These are phyloP conservation scores for Leishmania gerbilli DNA, from an alignment of 208 protist species.

Conservation along the genomic window DNA sequence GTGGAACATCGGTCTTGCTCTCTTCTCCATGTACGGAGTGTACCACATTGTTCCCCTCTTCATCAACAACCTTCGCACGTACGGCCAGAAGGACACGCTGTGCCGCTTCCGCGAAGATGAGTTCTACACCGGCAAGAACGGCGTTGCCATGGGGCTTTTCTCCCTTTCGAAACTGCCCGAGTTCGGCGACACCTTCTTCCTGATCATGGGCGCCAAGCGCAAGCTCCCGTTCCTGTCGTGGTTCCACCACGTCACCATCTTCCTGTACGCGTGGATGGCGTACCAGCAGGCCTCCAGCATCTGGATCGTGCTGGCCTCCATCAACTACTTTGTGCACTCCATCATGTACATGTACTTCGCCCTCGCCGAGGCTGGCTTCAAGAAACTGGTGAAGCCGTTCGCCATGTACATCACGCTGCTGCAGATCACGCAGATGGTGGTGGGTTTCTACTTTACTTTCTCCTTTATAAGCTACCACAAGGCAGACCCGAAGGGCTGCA, in stretches of 20 bases:
- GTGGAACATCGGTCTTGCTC: conserved; percentile 82
- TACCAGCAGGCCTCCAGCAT: conserved; percentile 39
- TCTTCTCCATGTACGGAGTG: conserved; percentile 71
- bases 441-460: conserved; percentile 68
- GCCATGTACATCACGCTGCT: conserved; percentile 80
- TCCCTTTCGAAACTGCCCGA: conserved; percentile 75
- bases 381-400: conserved; percentile 61
- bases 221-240: conserved; percentile 76
- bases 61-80: conserved; percentile 27
- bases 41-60: conserved; percentile 50
- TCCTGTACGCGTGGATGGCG: conserved; percentile 89
- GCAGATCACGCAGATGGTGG: conserved; percentile 92
- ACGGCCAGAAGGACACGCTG: conserved; percentile 38
- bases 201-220: conserved; percentile 66
- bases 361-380: conserved; percentile 55
- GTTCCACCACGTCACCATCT: conserved; percentile 91
- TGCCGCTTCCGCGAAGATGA: conserved; percentile 44
- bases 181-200: conserved; percentile 73
- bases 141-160: conserved; percentile 64
- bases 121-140: conserved; percentile 42
- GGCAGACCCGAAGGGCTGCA: conserved; percentile 30
- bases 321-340: conserved; percentile 95
- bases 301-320: conserved; percentile 60
- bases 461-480: conserved; percentile 39
- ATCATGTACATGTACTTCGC: conserved; percentile 97